Base-by-base conservation (phyloP, 1,139 yeast genomes). In the Debaryomyces coudertii region DNA sequence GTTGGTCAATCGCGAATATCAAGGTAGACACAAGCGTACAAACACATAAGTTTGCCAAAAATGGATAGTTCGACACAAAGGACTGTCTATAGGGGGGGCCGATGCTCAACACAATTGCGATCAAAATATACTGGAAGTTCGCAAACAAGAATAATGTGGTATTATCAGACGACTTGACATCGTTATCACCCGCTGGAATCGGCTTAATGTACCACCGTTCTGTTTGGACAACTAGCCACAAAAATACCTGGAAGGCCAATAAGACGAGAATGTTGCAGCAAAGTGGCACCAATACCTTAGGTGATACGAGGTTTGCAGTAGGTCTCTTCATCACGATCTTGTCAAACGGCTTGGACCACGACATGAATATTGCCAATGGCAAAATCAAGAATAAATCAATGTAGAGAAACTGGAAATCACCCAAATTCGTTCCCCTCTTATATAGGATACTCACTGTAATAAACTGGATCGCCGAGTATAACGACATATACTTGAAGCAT, bases 1-100 rank as follows among this genome's bases (percentile, higher is more conserved):
- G 71, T 5, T 79, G 74, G 40, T 79, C 64, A 7, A 83, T 63
- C 16, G 58, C 50, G 76, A 86, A 83, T 53, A 87, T 62, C 6
- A 62, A 43, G 0, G 72, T 47, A 14, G 92, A 84, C 7, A 82
- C 53, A 1, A 71, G 39, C 0, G 78, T 53, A 0, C 95, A 78
- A 0, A 69, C 53, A 0, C 72, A 54, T 43, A 89, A 73, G 42
- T 92, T 89, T 2, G 73, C 43, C 46, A 93, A 71, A 59, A 90
- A 92, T 7, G 96, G 95, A 7, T 55, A 45, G 62, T 93, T 93
- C 52, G 81, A 75, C 31, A 69, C 64, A 58, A 87, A 79, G 1
- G 95, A 85, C 59, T 88, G 86, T 49, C 99, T 77, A 63, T 90
- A 95, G n/a, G 99, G 99, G 9, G 95, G 95, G 0, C 99, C 99